phyloP scores from a whole-genome alignment of 768 basidiomycete species.

The Phlegmacium glaucopus region DNA sequence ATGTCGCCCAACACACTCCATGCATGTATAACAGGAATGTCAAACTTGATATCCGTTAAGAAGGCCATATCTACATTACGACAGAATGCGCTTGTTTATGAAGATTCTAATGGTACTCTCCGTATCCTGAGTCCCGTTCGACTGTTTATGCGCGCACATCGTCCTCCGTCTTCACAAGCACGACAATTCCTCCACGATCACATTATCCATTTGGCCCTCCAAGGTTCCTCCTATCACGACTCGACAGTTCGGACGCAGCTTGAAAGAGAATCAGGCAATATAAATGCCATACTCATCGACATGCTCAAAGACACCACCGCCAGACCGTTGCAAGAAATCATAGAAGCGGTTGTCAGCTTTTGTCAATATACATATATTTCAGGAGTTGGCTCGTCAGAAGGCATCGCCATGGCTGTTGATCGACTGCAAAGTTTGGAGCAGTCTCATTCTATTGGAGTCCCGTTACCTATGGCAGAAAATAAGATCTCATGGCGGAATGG shows the following conservation, averaged over 20 bases:
- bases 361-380: conserved; percentile 22
- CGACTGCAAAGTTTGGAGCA: conserved; percentile 9
- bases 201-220: conserved; percentile 16
- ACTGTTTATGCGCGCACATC: conserved; percentile 17
- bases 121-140: conserved; percentile 27
- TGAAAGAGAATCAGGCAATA: conserved; percentile 21
- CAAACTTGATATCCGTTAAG: conserved; percentile 16
- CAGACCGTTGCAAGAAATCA: conserved; percentile 11
- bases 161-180: conserved; percentile 16
- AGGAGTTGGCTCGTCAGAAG: conserved; percentile 17
- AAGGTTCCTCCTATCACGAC: conserved; percentile 9
- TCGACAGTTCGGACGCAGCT: conserved; percentile 12
- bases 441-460: background rate
- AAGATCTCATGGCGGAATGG: background rate
- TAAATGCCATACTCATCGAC: conserved; percentile 20
- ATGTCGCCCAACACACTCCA: conserved; percentile 15
- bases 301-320: conserved; percentile 6
- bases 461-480: background rate
- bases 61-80: conserved; percentile 23
- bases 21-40: conserved; percentile 14
- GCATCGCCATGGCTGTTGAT: conserved; percentile 16
- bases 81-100: conserved; percentile 23
- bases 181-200: conserved; percentile 20
- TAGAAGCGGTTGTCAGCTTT: conserved; percentile 19
- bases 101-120: conserved; percentile 15